Base-by-base conservation (phyloP, 2,329 filamentous ascomycete species). In the Aschersonia sp. region DNA sequence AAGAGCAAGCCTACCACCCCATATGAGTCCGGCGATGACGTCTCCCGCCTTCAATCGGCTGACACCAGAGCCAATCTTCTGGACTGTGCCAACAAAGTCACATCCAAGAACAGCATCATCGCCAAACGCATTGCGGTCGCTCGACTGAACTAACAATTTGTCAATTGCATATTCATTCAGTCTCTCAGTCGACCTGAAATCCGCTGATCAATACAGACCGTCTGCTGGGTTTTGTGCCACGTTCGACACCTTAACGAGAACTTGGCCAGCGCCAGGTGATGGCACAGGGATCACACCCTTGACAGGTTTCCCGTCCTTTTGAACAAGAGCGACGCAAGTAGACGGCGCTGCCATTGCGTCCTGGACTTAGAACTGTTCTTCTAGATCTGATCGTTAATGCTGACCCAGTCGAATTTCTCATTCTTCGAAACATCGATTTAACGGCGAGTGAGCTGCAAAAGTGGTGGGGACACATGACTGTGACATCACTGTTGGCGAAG, bases 401-500 rank as follows among this genome's bases (percentile, higher is more conserved):
- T 37, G 4, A 12, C 35, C 35, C 8, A 37, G 35, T 37, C 12
- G 35, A 37, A 12, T 37, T 5, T 37, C 8, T 37, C 5, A 12
- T 37, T 12, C 12, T 37, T 37, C 22, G 22, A 22, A 22, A 22
- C 22, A 22, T 22, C 22, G 22, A 22, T 22, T 22, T 4, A 22
- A 22, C 22, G 22, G 22, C 22, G 22, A 22, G 22, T 22, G 22
- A 22, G 22, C 22, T 22, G 22, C 22, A 2, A 22, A 22, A 22
- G 22, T 3, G 22, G 22, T 22, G 22, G 22, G 22, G 22, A 22
- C 22, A 22, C 22, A 22, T 22, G 22, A 22, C 35, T 37, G 35
- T 37, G 35, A 37, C 35, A 37, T 37, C 35, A 37, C 12, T 12
- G 75, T 78, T 47, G 75, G 75, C 0, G 64, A 76, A 12, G 73